Conservation (phyloP, 2,329 filamentous ascomycete species). For the Corynespora cassiicola region DNA sequence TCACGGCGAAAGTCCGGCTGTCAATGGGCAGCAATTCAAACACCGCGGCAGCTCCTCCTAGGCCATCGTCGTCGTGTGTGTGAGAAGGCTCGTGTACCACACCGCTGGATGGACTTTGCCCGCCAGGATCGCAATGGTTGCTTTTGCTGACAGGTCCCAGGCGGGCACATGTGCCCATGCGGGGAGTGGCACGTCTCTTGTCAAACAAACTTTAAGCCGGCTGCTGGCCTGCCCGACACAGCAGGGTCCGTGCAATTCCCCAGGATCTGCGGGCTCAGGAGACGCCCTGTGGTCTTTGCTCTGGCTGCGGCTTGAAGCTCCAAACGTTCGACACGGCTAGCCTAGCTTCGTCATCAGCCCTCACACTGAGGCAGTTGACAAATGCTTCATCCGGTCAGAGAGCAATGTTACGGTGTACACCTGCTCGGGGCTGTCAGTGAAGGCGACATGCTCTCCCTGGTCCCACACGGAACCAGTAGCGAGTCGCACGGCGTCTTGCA, state of each 20-base stretch:
- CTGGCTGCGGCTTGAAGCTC: constrained; percentile 35
- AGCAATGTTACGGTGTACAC: constrained; percentile 3
- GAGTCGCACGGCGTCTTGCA: constrained; percentile 26
- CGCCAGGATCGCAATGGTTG: constrained; percentile 13
- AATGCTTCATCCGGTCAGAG: constrained; percentile 11
- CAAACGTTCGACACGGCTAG: constrained; percentile 32
- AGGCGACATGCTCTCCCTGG: constrained; percentile 19
- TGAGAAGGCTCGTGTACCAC: background rate
- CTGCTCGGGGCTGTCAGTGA: background rate
- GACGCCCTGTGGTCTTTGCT: constrained; percentile 30
- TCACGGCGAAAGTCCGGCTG: too few relatives aligned
- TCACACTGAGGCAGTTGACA: constrained; percentile 13
- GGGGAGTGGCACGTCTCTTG: constrained; percentile 31
- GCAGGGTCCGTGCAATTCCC: constrained; percentile 27
- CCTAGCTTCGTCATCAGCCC: constrained; percentile 19
- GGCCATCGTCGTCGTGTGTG: background rate
- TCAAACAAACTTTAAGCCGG: constrained; percentile 37
- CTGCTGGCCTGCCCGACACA: constrained; percentile 30
- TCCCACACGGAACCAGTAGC: constrained; percentile 21
- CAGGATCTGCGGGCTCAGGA: constrained; percentile 32
- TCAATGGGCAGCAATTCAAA: too few relatives aligned
- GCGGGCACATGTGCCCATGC: constrained; percentile 27
- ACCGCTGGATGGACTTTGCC: background rate
- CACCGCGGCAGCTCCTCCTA: too few relatives aligned
- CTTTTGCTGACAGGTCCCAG: constrained; percentile 34